Base-by-base conservation (phyloP, 441 rosid genomes). In the Populus hybrid region DNA sequence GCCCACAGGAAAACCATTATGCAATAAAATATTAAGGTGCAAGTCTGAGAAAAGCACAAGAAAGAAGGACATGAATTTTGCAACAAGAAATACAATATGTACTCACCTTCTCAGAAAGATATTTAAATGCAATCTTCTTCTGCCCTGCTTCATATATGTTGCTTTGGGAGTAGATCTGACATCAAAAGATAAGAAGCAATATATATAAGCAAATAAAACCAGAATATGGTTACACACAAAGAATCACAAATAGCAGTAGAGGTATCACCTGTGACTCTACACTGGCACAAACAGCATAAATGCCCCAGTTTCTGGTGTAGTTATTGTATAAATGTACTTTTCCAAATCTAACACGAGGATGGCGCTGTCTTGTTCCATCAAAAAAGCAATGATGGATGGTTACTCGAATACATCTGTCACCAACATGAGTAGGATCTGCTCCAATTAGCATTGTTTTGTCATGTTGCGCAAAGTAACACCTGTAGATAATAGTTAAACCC, bases 361-460 rank as follows among this genome's bases (percentile, higher is more conserved):
- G 99, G 38, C 94, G 84, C 82, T 94, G 99, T n/a, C 93, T 85
- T 42, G 98, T 94, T 50, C 96, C 96, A 72, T 94, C 96, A 36
- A 96, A 96, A 82, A 96, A 96, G 73, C 98, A 96, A 82, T 92
- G 99, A 79, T 96, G 98, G 76, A 96, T 92, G 38, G 98, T 94
- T 67, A 92, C 92, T 72, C 91, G 80, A 59, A 94, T 94, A 78
- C 96, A 91, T 82, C 98, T 88, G 80, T 96, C 99, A 69, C 81
- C 86, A 35, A 86, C 78, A 63, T 96, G 91, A 66, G 94, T 83
- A 12, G 97, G 86, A 75, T 96, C 93, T 61, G 94, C 96, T 75
- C 99, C 99, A 42, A 96, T 92, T 53, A 94, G 90, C 82, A 96
- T 89, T 0, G 96, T 91, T 86, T 96, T 94, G 86, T 96, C 88